Evolutionary conservation across 306 rosid species (phyloP).

Genomic region (Lathyrus oleraceus): DNA sequence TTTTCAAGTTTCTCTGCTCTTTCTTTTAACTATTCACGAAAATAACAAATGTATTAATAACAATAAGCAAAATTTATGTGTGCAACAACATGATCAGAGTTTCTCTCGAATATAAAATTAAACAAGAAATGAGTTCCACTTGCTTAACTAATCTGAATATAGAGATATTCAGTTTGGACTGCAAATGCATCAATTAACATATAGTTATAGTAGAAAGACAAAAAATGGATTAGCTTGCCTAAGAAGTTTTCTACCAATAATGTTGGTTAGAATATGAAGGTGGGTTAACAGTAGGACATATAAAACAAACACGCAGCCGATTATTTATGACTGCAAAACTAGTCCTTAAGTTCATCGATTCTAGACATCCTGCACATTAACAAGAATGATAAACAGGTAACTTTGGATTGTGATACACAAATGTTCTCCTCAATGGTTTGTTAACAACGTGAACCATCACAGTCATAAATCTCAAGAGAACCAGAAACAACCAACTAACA

Average conservation of each 20-base stretch:
- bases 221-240: not conserved
- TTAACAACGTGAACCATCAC: not conserved
- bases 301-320: not conserved
- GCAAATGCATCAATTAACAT: not conserved
- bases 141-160: not conserved
- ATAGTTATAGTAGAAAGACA: constrained; percentile 9
- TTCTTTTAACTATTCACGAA: constrained; percentile 63
- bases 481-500: not conserved
- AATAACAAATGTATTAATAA: constrained; percentile 9
- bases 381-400: not conserved
- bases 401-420: no score
- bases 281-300: not conserved
- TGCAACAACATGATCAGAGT: not conserved
- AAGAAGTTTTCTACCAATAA: not conserved
- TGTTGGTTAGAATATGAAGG: not conserved
- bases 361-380: not conserved
- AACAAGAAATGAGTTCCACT: constrained; percentile 5
- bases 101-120: not conserved
- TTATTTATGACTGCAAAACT: constrained; percentile 1
- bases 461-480: not conserved
- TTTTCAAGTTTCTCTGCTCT: constrained; percentile 70
- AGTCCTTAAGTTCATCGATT: not conserved
- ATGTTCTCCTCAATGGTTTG: not conserved
- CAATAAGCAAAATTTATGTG: not conserved
- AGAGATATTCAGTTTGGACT: not conserved